Base-by-base conservation (phyloP, 140 eudicot species). In the Oenanthe javanica region DNA sequence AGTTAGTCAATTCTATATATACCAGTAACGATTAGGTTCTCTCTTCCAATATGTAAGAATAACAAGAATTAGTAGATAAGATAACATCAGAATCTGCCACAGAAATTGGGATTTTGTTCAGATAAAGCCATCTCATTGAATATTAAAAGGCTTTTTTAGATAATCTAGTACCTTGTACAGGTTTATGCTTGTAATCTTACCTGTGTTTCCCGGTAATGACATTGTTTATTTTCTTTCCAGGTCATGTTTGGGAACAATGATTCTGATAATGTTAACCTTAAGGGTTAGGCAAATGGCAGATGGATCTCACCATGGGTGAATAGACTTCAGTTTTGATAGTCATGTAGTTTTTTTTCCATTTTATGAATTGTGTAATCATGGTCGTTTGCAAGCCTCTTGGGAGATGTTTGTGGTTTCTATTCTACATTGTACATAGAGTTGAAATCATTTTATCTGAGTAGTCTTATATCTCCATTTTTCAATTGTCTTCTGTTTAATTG, bases 171-270 rank as follows among this genome's bases (percentile, higher is more conserved):
- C 47, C 46, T 69, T 38, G 46, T 31, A 6, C 15, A 69, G 21
- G n/a, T n/a, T 15, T 31, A 36, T 69, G 23, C 49, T 18, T 59
- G 11, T 38, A 31, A 8, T 1, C 19, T 76, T 12, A 48, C 79
- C 5, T 52, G 72, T 25, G n/a, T 42, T 38, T 52, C 48, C 47
- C 77, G 54, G 48, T 49, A 25, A 11, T 48, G 46, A 50, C 64
- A 48, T 49, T 27, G 42, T 47, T 25, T 49, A 15, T 76, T 64
- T 79, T 66, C 67, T 74, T 43, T 81, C 16, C 89, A 89, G 97
- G 90, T 91, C 97, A n/a, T 86, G 89, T 79, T 72, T 93, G 90
- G 98, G 98, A 82, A 91, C 98, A 27, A 79, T 93, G 27, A 87
- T 93, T 79, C 87, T 93, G 72, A 93, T 93, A 85, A 89, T 82